Base-by-base conservation (phyloP, 129 eudicot genomes). In the Flaveria robusta region DNA sequence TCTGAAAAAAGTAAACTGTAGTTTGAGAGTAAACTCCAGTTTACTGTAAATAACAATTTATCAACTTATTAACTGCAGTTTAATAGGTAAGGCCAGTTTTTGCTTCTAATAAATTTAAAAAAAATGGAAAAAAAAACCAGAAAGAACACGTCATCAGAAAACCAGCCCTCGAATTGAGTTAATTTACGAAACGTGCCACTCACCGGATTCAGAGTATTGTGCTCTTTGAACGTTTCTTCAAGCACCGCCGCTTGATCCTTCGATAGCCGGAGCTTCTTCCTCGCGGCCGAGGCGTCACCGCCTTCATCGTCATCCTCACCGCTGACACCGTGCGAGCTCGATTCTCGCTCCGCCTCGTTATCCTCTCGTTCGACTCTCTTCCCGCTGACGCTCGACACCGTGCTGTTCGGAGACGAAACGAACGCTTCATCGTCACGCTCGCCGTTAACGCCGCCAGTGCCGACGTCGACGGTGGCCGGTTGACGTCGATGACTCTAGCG, bases 241-340 rank as follows among this genome's bases (percentile, higher is more conserved):
- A 92, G 93, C 74, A 92, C 91, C 51, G 89, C 89, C 60, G 96
- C 88, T 77, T 92, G 96, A 59, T 89, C 96, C 79, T 88, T 92
- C 0, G 93, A 82, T 54, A 89, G 77, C 72, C 96, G 78, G 22
- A 92, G 93, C 72, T 92, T 92, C 84, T 92, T 92, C 78, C 91
- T 80, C 47, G 73, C 90, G 55, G 93, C 86, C 31, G 84, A 37
- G 3, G 87, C 93, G 11, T 86, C 96, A 1, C 89, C 96, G 47
- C 84, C 93, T 49, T 81, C 91, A 9, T 90, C 96, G 1, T 90
- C 92, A 29, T 80, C 84, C 8, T 67, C 83, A 6, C 84, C 84
- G 34, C 85, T 78, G 66, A 70, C 51, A 26, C 80, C 88, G 45
- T 82, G 84, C 27, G 90, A 86, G 72, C 90, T 87, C 2, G 87